Evolutionary conservation across 2,329 filamentous ascomycete genomes (phyloP).

Genomic region (Aspergillus nomiae): DNA sequence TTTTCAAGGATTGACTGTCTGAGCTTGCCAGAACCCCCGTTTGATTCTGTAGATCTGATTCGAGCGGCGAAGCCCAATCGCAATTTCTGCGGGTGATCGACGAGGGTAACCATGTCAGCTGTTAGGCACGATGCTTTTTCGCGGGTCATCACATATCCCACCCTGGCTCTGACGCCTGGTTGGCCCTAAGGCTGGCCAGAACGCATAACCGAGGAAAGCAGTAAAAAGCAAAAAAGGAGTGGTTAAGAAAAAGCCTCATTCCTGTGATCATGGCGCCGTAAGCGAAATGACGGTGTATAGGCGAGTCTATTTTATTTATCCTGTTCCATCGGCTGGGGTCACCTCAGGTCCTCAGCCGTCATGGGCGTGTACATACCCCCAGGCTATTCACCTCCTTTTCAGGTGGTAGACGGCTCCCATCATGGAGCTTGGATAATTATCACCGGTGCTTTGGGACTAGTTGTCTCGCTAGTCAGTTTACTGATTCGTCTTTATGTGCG

Average conservation of each 20-base stretch:
- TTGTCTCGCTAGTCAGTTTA: conserved; percentile 37
- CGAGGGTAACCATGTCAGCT: neutral
- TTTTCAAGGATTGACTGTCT: neutral
- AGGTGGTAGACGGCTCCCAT: conserved; percentile 42
- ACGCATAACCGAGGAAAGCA: neutral
- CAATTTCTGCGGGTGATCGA: neutral
- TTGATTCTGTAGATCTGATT: neutral
- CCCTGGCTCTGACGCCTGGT: neutral
- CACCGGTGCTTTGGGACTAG: conserved; percentile 39
- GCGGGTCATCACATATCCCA: neutral
- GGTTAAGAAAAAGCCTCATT: neutral
- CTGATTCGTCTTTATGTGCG: conserved; percentile 41
- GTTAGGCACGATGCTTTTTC: neutral
- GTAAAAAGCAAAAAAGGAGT: neutral
- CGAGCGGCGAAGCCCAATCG: neutral
- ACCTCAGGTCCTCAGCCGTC: conserved; percentile 4
- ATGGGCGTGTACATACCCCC: conserved; percentile 36
- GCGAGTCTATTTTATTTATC: neutral
- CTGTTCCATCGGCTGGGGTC: neutral
- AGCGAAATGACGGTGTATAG: neutral
- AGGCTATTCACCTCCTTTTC: conserved; percentile 38
- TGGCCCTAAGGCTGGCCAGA: neutral
- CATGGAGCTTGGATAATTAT: conserved; percentile 44
- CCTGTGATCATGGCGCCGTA: neutral
- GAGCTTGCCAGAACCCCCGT: neutral